Base-by-base conservation (phyloP, 1,284 basidiomycete species). In the Marasmius fiardii region DNA sequence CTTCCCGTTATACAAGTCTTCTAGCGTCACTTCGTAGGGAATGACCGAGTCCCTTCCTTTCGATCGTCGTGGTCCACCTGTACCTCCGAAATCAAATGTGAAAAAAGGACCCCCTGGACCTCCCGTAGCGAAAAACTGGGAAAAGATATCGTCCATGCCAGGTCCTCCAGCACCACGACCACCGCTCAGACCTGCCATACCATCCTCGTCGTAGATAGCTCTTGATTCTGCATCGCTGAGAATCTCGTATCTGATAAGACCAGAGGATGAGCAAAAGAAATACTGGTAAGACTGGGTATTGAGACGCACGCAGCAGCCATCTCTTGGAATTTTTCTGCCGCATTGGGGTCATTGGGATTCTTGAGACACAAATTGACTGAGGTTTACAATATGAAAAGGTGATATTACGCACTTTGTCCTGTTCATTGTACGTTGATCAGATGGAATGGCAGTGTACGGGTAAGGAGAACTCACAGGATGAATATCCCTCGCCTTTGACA, bases 1-100 rank as follows among this genome's bases (percentile, higher is more conserved):
- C 71, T 95, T 95, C 33, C 96, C 96, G 58, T 89, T 91, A 73
- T 94, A 98, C 26, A 96, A 76, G 68, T 98, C 95, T 69, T 97
- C 94, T 34, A 99, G 79, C 3, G 90, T 88, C 56, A 98, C 92
- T 18, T 90, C 80, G 67, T 96, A 92, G 2, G 86, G 82, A 60
- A 97, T 86, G 34, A 87, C 76, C 6, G 89, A 86, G 69, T 94
- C 88, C 60, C 86, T 77, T 14, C 86, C 85, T 64, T 82, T 83
- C 48, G 71, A 74, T 66, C 69, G 67, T 65, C 67, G 71, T 61
- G 66, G 75, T 52, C 65, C 71, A 56, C 63, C 70, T 50, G 73
- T 78, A 54, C 81, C 81, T 54, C 81, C 81, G 63, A 88, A 86
- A 63, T 74, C 74, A 63, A 83, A 83, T 23, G 69, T 68, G 56